A percentile compares a stretch with the other conserved stretches of the same genome.
Conservation (phyloP, 2,329 filamentous ascomycete genomes). For the Dothideomycetes sp. region DNA sequence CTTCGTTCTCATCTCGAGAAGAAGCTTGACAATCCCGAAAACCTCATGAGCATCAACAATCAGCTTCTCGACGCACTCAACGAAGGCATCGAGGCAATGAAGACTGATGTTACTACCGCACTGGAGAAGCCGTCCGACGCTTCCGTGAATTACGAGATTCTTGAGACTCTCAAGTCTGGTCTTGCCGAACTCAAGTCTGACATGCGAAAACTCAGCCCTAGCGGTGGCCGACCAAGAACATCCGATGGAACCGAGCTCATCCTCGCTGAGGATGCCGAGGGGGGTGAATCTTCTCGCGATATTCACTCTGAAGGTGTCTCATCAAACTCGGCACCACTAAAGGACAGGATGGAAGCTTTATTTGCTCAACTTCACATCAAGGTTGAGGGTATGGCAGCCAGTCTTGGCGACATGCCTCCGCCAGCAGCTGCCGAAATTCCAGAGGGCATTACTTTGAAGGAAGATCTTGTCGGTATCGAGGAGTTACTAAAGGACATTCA, state of each 20-base stretch:
- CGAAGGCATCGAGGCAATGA: slow-evolving; percentile 63
- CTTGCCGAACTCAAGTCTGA: slow-evolving; percentile 65
- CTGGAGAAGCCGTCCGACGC: slow-evolving; percentile 70
- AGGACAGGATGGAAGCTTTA: slow-evolving; percentile 72
- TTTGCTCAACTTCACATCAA: slow-evolving; percentile 76
- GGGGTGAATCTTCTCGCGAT: slow-evolving; percentile 28
- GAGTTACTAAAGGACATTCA: slow-evolving; percentile 45
- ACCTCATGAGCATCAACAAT: slow-evolving; percentile 40
- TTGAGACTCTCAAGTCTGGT: slow-evolving; percentile 77
- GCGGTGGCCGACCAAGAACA: slow-evolving; percentile 32
- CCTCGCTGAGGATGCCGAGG: slow-evolving; percentile 42
- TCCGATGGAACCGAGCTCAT: slow-evolving; percentile 44
- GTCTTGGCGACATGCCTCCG: slow-evolving; percentile 35
- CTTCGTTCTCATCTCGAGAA: slow-evolving; percentile 38
- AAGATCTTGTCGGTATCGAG: slow-evolving; percentile 41
- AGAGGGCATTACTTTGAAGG: slow-evolving; percentile 32
- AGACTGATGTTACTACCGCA: slow-evolving; percentile 63
- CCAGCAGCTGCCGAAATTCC: slow-evolving; percentile 26
- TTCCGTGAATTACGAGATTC: slow-evolving; percentile 77
- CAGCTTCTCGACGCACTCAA: slow-evolving; percentile 52
- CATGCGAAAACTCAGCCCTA: slow-evolving; percentile 61
- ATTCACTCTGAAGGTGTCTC: slow-evolving; percentile 9
- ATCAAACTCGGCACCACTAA: slow-evolving; percentile 27
- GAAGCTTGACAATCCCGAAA: slow-evolving; percentile 44
- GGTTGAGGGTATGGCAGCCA: slow-evolving; percentile 62